These are phyloP conservation scores for Trifolium subterraneum DNA, from an alignment of 306 rosid species.

Conservation along the genomic window DNA sequence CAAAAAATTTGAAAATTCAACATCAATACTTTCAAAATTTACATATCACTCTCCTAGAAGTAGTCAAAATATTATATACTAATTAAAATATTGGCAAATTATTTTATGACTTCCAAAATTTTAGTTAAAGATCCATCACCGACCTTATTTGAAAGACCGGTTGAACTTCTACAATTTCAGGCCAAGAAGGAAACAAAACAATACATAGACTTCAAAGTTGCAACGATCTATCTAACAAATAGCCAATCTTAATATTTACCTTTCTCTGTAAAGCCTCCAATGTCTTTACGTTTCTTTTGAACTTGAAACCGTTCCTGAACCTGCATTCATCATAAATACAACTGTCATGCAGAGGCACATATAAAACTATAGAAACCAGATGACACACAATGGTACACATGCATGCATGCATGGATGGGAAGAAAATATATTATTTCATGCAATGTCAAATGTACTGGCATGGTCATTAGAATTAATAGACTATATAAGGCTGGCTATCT, in stretches of 20 bases:
- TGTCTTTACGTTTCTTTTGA: conserved; percentile 84
- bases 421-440: not conserved
- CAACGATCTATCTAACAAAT: not conserved
- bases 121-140: conserved; percentile 10
- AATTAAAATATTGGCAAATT: not conserved
- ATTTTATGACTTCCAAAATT: not conserved
- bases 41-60: not conserved
- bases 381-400: conserved; percentile 6
- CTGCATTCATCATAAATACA: conserved; percentile 56
- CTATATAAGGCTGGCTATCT: conserved; percentile 19
- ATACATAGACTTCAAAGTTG: conserved; percentile 13
- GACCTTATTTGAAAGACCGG: conserved; percentile 10
- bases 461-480: conserved; percentile 9
- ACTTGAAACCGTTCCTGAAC: conserved; percentile 89
- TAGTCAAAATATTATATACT: conserved; percentile 1
- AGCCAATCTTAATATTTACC: conserved; percentile 54
- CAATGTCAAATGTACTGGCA: conserved; percentile 24
- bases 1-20: conserved; percentile 7
- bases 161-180: conserved; percentile 28
- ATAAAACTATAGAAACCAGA: conserved; percentile 28
- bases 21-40: not conserved
- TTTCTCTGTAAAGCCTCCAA: conserved; percentile 89
- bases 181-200: not conserved
- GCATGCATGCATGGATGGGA: not conserved
- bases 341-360: conserved; percentile 13